phyloP scores from a whole-genome alignment of 2,329 filamentous ascomycete genomes.

The Aspergillus arachidicola region DNA sequence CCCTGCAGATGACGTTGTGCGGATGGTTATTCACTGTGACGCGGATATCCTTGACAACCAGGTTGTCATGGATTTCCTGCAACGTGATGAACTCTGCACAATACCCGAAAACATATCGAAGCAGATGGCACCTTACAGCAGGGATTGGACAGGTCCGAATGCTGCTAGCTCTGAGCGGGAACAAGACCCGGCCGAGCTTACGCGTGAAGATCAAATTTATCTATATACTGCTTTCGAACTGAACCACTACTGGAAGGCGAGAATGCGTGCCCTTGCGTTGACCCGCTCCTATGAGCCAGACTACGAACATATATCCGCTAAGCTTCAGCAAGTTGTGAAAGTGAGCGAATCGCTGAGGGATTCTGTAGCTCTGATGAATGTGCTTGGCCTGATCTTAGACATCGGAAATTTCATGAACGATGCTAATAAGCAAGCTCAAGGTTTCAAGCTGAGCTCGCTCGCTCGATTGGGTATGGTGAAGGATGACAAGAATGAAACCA shows the following conservation, averaged over 20 bases:
- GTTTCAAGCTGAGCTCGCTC: conserved; percentile 96
- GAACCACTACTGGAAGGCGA: conserved; percentile 97
- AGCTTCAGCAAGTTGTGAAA: conserved; percentile 80
- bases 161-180: conserved; percentile 77
- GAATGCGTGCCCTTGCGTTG: conserved; percentile 86
- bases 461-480: conserved; percentile 95
- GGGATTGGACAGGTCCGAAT: conserved; percentile 91
- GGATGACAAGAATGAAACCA: conserved; percentile 97
- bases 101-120: conserved; percentile 90
- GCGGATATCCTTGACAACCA: conserved; percentile 81
- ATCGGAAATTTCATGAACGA: conserved; percentile 99
- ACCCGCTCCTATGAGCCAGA: conserved; percentile 83
- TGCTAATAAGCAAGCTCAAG: conserved; percentile 94
- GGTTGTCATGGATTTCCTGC: conserved; percentile 95
- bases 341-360: conserved; percentile 89
- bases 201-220: conserved; percentile 93
- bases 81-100: conserved; percentile 88
- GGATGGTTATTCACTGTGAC: conserved; percentile 96
- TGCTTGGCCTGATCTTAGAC: conserved; percentile 91
- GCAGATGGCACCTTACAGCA: conserved; percentile 90
- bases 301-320: conserved; percentile 86
- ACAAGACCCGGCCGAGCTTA: conserved; percentile 83
- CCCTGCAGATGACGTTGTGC: conserved; percentile 80
- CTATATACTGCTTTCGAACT: conserved; percentile 90
- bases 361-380: conserved; percentile 92